Percentiles rank a stretch among this genome's conserved stretches.
Conservation (phyloP, 1,284 basidiomycete genomes). For the Naganishia cerealis region DNA sequence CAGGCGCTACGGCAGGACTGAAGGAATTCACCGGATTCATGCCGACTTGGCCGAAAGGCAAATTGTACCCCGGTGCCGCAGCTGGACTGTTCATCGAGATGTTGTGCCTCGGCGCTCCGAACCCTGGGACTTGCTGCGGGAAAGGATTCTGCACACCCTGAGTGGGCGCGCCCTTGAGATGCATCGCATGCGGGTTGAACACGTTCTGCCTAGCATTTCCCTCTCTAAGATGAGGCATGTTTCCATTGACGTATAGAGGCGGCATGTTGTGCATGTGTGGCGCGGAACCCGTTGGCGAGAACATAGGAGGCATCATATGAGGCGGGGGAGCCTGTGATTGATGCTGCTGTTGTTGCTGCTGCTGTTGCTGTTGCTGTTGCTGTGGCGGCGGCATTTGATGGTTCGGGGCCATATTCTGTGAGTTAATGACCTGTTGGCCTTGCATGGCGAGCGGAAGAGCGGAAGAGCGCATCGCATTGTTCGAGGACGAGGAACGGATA, state of each 20-base stretch:
- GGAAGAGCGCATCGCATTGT: conserved; percentile 11
- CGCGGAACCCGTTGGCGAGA: conserved; percentile 17
- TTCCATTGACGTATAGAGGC: conserved; percentile 21
- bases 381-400: conserved; percentile 8
- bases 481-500: not conserved
- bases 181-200: conserved; percentile 24
- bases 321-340: conserved; percentile 13
- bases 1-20: not conserved
- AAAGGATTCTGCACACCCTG: conserved; percentile 26
- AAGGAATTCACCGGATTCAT: conserved; percentile 16
- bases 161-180: conserved; percentile 13
- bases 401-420: conserved; percentile 2
- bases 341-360: not conserved
- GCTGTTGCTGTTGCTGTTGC: conserved; percentile 6
- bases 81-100: not conserved
- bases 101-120: conserved; percentile 20
- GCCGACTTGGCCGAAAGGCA: conserved; percentile 18
- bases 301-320: conserved; percentile 25
- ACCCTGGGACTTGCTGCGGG: conserved; percentile 32
- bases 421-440: not conserved
- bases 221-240: not conserved
- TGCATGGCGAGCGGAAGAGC: conserved; percentile 18
- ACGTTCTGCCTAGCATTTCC: conserved; percentile 20
- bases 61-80: conserved; percentile 8
- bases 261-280: conserved; percentile 28